Base-by-base conservation (phyloP, 139 green algal genomes). In the Zygnema circumcarinatum region DNA sequence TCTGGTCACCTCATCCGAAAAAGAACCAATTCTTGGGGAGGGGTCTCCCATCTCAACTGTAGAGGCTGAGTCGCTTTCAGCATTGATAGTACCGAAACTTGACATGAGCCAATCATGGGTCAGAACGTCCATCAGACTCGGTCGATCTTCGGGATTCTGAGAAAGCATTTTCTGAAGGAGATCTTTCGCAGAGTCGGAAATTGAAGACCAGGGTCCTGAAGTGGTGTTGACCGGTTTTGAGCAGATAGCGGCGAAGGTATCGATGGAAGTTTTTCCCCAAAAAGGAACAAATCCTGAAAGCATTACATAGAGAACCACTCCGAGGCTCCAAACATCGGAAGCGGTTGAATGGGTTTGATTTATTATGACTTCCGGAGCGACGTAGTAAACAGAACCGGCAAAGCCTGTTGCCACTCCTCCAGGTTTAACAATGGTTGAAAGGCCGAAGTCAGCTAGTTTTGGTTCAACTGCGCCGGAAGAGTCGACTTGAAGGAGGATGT, bases 81-180 rank as follows among this genome's bases (percentile, higher is more conserved):
- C n/a, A n/a, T n/a, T n/a, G n/a, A n/a, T n/a, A n/a, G n/a, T n/a
- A n/a, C n/a, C n/a, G n/a, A n/a, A n/a, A 16, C 47, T 16, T 16
- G 47, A 16, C 47, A 62, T 16, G 7, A 98, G 94, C 96, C 96
- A 98, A 16, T 94, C 92, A 87, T 98, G 95, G 0, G 83, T 32
- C 2, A 92, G 88, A 47, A 88, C 87, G 1, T 92, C 84, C 33
- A 29, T 35, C 22, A 87, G 82, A 22, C 52, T 90, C 31, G 89
- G 54, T 29, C 88, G 73, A 40, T 29, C 29, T 67, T 35, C 83
- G n/a, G 86, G 78, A 79, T 92, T 82, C 25, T 76, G 38, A n/a
- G 29, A 85, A 16, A 92, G 76, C 88, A 92, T 79, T 35, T 85
- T 47, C 1, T 38, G 42, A 31, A 92, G 33, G 36, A 92, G 41